Evolutionary conservation across 1,284 basidiomycete species (phyloP).

Genomic region (Ceratobasidium sp.): DNA sequence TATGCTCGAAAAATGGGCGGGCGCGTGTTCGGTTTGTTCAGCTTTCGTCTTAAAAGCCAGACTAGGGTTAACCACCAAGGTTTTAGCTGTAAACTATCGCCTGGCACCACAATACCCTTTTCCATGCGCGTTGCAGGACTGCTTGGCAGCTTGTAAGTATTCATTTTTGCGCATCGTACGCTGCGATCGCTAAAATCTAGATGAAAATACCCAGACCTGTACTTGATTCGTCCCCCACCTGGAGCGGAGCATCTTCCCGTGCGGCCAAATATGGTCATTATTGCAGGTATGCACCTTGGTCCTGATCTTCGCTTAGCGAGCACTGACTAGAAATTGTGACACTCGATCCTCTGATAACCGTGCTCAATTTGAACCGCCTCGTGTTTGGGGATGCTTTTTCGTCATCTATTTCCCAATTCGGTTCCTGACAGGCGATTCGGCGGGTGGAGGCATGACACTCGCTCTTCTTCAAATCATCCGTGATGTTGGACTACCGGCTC

Average conservation of each 20-base stretch:
- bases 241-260: constrained; percentile 77
- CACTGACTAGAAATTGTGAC: constrained; percentile 1
- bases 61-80: background rate
- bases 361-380: constrained; percentile 47
- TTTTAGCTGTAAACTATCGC: constrained; percentile 83
- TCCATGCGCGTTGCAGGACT: constrained; percentile 91
- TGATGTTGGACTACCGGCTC: constrained; percentile 74
- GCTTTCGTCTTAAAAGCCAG: constrained; percentile 47
- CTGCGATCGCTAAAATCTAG: constrained; percentile 51
- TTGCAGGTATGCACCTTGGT: constrained; percentile 62
- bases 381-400: constrained; percentile 44
- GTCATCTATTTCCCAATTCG: background rate
- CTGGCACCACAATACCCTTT: constrained; percentile 95
- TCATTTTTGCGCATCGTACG: background rate
- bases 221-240: constrained; percentile 72
- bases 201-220: constrained; percentile 59
- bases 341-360: no score
- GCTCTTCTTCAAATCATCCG: constrained; percentile 78
- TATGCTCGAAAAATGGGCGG: constrained; percentile 90
- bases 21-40: constrained; percentile 72
- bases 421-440: constrained; percentile 74
- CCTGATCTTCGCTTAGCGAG: background rate
- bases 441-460: constrained; percentile 87
- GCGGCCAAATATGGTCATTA: constrained; percentile 80
- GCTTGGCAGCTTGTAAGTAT: constrained; percentile 76